phyloP scores from a whole-genome alignment of 257 asterid species.

The Solanum pimpinellifolium region DNA sequence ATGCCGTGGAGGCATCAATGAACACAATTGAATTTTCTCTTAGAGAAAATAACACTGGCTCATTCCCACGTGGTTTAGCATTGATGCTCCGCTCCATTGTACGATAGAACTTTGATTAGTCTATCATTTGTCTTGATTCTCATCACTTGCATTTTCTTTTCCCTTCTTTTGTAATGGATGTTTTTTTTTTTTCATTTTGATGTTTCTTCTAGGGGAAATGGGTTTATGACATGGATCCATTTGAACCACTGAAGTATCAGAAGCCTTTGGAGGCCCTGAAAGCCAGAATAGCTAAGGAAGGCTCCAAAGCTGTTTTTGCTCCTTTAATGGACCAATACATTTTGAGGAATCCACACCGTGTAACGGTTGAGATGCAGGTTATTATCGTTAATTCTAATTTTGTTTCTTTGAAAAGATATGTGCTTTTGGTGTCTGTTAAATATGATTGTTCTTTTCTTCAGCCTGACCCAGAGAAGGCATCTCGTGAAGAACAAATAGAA shows the following conservation, averaged over 20 bases:
- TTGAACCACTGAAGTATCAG: slow-evolving; percentile 85
- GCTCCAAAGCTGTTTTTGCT: slow-evolving; percentile 91
- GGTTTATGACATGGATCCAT: slow-evolving; percentile 95
- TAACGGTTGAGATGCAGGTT: slow-evolving; percentile 97
- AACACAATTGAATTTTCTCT: slow-evolving; percentile 96
- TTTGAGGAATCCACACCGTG: slow-evolving; percentile 72
- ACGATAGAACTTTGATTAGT: slow-evolving; percentile 14
- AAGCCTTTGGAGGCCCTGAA: slow-evolving; percentile 75
- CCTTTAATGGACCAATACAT: slow-evolving; percentile 75
- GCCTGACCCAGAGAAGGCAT: slow-evolving; percentile 96
- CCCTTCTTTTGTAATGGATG: neutral
- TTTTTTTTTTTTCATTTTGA: neutral
- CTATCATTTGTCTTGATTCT: slow-evolving; percentile 1
- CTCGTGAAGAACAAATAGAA: slow-evolving; percentile 78
- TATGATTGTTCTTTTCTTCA: slow-evolving; percentile 18
- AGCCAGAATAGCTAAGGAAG: slow-evolving; percentile 82
- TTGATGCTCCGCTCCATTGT: slow-evolving; percentile 93
- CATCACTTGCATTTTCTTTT: neutral
- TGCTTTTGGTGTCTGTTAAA: slow-evolving; percentile 6
- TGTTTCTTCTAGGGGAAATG: slow-evolving; percentile 68
- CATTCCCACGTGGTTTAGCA: slow-evolving; percentile 97
- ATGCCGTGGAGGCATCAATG: slow-evolving; percentile 98
- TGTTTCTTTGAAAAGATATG: slow-evolving; percentile 5
- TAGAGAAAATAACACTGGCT: slow-evolving; percentile 96
- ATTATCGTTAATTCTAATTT: slow-evolving; percentile 2